phyloP scores from a whole-genome alignment of 2,329 filamentous ascomycete genomes.

The Pyrenophora graminea region DNA sequence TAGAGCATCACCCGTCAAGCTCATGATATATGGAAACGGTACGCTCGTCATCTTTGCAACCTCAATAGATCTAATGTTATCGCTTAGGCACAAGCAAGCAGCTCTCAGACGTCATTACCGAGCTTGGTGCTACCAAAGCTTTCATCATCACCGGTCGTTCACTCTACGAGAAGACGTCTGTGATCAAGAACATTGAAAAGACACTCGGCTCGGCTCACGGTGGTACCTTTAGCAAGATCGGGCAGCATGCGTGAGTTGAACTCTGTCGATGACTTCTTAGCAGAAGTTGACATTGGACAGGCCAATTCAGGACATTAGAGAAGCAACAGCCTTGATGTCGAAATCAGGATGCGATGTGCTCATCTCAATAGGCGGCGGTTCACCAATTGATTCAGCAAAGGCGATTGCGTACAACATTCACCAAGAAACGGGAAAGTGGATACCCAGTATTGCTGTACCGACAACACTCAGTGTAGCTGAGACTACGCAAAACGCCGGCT shows the following conservation, averaged over 20 bases:
- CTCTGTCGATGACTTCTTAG: neutral
- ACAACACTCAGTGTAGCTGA: constrained; percentile 57
- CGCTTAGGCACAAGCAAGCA: constrained; percentile 39
- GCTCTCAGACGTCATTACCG: constrained; percentile 36
- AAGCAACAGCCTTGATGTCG: constrained; percentile 42
- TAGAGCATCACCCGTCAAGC: constrained; percentile 43
- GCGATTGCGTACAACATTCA: constrained; percentile 47
- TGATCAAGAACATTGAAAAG: constrained; percentile 58
- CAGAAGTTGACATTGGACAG: constrained; percentile 24
- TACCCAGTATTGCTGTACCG: constrained; percentile 46
- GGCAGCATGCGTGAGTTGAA: constrained; percentile 57
- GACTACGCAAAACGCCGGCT: constrained; percentile 58
- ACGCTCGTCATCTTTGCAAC: neutral
- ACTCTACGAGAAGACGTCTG: constrained; percentile 58
- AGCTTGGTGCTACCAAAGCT: constrained; percentile 52
- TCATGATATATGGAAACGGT: constrained; percentile 47
- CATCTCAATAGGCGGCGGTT: constrained; percentile 52
- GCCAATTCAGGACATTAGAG: constrained; percentile 42
- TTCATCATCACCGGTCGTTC: constrained; percentile 62
- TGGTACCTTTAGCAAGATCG: constrained; percentile 60
- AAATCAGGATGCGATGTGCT: constrained; percentile 44
- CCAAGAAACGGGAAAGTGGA: constrained; percentile 44
- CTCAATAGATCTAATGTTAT: constrained; percentile 2
- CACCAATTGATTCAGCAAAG: constrained; percentile 56
- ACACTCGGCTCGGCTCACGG: constrained; percentile 55